Evolutionary conservation across 2,329 filamentous ascomycete species (phyloP).

Genomic region (Ophiostoma piceae): DNA sequence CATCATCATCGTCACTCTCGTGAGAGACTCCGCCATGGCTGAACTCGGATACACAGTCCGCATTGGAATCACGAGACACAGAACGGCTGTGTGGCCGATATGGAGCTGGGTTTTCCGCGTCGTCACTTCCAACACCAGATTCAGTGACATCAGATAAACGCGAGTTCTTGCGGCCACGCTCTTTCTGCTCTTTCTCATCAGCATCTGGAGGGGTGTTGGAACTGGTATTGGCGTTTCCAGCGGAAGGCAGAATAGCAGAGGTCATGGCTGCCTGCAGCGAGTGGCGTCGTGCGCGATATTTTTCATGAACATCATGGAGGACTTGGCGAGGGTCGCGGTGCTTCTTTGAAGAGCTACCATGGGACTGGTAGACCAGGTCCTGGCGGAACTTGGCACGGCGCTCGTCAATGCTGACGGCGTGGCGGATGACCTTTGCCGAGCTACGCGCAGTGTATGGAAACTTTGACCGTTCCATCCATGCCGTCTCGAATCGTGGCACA

Average conservation of each 20-base stretch:
- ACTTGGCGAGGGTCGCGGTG: neutral
- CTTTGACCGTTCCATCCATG: slow-evolving; percentile 72
- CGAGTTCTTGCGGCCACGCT: neutral
- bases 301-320: neutral
- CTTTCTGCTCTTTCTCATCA: neutral
- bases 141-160: neutral
- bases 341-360: neutral
- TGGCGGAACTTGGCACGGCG: slow-evolving; percentile 66
- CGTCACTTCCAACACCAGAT: neutral
- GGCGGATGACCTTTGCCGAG: slow-evolving; percentile 57
- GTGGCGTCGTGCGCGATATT: neutral
- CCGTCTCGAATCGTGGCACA: slow-evolving; percentile 68
- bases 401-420: slow-evolving; percentile 67
- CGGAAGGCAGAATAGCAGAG: neutral
- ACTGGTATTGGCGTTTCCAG: neutral
- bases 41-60: neutral
- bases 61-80: neutral
- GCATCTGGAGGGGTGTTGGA: neutral
- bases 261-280: neutral
- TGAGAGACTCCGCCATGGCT: slow-evolving; percentile 26
- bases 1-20: slow-evolving; percentile 39
- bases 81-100: neutral
- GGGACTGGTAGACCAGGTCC: slow-evolving; percentile 57
- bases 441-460: slow-evolving; percentile 63
- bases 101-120: neutral